These are phyloP conservation scores for Tremellales sp. DNA, from an alignment of 1,284 basidiomycete genomes.

Conservation along the genomic window DNA sequence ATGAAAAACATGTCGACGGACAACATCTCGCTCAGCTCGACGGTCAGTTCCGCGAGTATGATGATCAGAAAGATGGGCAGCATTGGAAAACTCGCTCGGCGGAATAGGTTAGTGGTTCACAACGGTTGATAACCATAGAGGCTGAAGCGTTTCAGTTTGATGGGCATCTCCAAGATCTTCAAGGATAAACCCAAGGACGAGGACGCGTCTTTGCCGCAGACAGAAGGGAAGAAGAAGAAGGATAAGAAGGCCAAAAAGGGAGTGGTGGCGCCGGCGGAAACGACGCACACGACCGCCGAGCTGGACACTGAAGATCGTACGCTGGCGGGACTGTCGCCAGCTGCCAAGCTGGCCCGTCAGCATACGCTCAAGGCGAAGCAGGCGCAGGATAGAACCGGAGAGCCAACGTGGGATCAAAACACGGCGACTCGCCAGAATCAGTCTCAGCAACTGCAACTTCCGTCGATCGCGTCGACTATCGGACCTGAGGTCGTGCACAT, in stretches of 20 bases:
- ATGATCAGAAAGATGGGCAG: slow-evolving; percentile 97
- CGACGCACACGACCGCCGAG: slow-evolving; percentile 82
- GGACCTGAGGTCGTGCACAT: slow-evolving; percentile 27
- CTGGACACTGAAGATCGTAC: slow-evolving; percentile 51
- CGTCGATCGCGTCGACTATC: slow-evolving; percentile 33
- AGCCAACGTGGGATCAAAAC: slow-evolving; percentile 70
- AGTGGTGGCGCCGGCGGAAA: slow-evolving; percentile 64
- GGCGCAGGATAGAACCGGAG: slow-evolving; percentile 56
- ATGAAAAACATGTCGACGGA: slow-evolving; percentile 91
- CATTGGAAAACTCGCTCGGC: slow-evolving; percentile 83
- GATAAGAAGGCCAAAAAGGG: slow-evolving; percentile 49
- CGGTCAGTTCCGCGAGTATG: slow-evolving; percentile 90
- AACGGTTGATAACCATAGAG: background rate
- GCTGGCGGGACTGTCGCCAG: slow-evolving; percentile 79
- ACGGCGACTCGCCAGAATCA: slow-evolving; percentile 56
- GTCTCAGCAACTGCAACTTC: slow-evolving; percentile 6
- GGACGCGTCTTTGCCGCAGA: slow-evolving; percentile 48
- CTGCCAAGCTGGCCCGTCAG: slow-evolving; percentile 83
- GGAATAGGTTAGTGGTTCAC: slow-evolving; percentile 57
- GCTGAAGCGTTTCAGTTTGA: slow-evolving; percentile 53
- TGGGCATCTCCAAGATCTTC: slow-evolving; percentile 89
- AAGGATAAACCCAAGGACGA: slow-evolving; percentile 76
- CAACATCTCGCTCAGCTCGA: slow-evolving; percentile 95
- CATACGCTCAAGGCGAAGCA: slow-evolving; percentile 70
- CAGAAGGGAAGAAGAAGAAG: slow-evolving; percentile 57